Evolutionary conservation across 2,329 filamentous ascomycete species (phyloP), one percentile per base, ranked within the genome.

Genomic region (Colletotrichum lindemuthianum): DNA sequence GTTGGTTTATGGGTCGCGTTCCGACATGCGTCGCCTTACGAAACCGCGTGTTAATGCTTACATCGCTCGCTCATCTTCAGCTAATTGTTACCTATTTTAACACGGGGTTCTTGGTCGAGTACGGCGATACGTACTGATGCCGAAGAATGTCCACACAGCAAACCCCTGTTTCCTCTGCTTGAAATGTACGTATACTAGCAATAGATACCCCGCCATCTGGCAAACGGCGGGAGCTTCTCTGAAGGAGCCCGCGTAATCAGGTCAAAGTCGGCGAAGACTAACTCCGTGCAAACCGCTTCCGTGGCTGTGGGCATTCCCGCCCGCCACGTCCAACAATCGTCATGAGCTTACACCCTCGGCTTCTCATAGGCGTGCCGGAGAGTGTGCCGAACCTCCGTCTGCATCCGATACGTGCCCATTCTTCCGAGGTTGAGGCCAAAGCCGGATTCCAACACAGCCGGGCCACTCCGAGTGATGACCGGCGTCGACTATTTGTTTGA

Each of bases 341-440:
- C 16, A 8, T 36, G n/a, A 36, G 34, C 13, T 41, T 10, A 15
- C 39, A 24, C 9, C 40, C 51, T 43, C 33, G 2, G 34, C 34
- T 40, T 52, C 58, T 24, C 24, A 24, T 4, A 24, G 24, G 24
- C 24, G 24, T 24, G 24, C 24, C 24, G 4, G 24, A 24, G 24
- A 24, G 24, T 24, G 52, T 56, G 36, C 58, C 51, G 63, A 63
- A 51, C 5, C 40, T 41, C 51, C 59, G 58, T 41, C 47, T 36
- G 48, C 47, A 36, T 34, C 63, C 63, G 58, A 43, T 43, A 40
- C 24, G 16, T 41, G 59, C 58, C 59, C 47, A 36, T 33, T 54
- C 43, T 48, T 39, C 63, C 63, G 63, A 65, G 58, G 63, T 57
- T 63, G 45, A 41, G 40, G 6, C 41, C 10, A n/a, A 9, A 57